Conservation (phyloP, 768 basidiomycete species). For the Sistotremastrum niveocremeum region DNA sequence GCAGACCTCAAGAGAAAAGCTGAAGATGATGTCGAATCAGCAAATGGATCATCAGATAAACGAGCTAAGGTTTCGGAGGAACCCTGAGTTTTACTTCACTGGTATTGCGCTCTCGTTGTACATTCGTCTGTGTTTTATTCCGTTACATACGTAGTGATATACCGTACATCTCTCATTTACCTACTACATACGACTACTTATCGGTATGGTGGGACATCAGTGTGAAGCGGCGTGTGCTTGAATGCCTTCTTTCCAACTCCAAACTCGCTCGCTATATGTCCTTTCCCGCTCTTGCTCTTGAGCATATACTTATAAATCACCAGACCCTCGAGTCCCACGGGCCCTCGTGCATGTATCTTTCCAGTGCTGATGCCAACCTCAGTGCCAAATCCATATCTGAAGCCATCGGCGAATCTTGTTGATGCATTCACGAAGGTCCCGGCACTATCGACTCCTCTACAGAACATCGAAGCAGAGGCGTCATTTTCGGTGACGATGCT, state of each 20-base stretch:
- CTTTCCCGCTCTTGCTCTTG: conserved; percentile 54
- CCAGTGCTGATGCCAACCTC: conserved; percentile 98
- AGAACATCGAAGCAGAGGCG: conserved; percentile 54
- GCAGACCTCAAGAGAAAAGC: conserved; percentile 52
- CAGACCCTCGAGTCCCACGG: conserved; percentile 86
- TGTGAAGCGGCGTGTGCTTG: conserved; percentile 33
- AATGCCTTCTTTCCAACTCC: conserved; percentile 61
- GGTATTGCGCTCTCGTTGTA: too few relatives aligned
- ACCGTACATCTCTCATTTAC: too few relatives aligned
- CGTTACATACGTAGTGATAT: too few relatives aligned
- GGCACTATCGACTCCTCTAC: conserved; percentile 79
- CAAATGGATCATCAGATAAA: too few relatives aligned
- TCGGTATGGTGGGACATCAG: not conserved
- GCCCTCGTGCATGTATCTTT: conserved; percentile 90
- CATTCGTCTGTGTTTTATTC: too few relatives aligned
- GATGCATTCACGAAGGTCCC: conserved; percentile 92
- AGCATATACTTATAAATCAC: conserved; percentile 96
- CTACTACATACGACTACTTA: too few relatives aligned
- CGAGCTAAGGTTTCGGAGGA: too few relatives aligned
- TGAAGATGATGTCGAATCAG: conserved; percentile 32
- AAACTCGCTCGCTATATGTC: conserved; percentile 83
- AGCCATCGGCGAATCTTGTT: conserved; percentile 94
- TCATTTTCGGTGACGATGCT: conserved; percentile 77
- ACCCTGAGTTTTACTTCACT: too few relatives aligned
- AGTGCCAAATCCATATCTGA: conserved; percentile 92